Evolutionary conservation across 805 yeast genomes (phyloP).

Genomic region (Saccharomycopsis olivae): DNA sequence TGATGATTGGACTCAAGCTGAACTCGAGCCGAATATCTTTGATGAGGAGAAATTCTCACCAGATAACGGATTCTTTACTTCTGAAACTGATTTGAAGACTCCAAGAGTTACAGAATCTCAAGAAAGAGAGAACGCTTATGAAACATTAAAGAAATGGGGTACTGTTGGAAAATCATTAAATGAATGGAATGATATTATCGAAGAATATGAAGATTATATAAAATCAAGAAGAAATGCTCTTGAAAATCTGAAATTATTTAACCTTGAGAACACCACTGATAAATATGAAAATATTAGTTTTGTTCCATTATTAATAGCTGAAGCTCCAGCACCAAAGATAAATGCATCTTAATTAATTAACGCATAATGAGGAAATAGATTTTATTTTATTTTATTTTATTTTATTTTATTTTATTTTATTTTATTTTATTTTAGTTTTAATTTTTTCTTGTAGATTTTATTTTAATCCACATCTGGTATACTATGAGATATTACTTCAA

Average conservation of each 20-base stretch:
- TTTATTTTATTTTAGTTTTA: background rate
- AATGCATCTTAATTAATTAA: conserved; percentile 14
- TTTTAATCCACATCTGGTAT: background rate
- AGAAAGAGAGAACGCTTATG: conserved; percentile 4
- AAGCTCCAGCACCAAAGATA: conserved; percentile 22
- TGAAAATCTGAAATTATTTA: conserved; percentile 19
- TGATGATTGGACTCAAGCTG: conserved; percentile 14
- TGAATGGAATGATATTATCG: conserved; percentile 39
- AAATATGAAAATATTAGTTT: conserved; percentile 14
- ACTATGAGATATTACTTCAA: too few relatives aligned
- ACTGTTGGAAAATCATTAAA: conserved; percentile 37
- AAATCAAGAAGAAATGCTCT: conserved; percentile 19
- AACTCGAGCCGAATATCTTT: background rate
- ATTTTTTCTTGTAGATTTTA: too few relatives aligned
- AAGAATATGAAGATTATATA: conserved; percentile 36
- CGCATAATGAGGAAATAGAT: too few relatives aligned
- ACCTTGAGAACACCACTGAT: background rate
- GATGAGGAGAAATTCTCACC: background rate
- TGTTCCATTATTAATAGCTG: conserved; percentile 27
- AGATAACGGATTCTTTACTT: background rate
- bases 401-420: too few relatives aligned
- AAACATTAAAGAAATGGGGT: conserved; percentile 21
- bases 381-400: too few relatives aligned
- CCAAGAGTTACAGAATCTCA: background rate
- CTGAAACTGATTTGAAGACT: background rate